phyloP scores from a whole-genome alignment of 148 eudicot genomes.

The Camellia sinensis region DNA sequence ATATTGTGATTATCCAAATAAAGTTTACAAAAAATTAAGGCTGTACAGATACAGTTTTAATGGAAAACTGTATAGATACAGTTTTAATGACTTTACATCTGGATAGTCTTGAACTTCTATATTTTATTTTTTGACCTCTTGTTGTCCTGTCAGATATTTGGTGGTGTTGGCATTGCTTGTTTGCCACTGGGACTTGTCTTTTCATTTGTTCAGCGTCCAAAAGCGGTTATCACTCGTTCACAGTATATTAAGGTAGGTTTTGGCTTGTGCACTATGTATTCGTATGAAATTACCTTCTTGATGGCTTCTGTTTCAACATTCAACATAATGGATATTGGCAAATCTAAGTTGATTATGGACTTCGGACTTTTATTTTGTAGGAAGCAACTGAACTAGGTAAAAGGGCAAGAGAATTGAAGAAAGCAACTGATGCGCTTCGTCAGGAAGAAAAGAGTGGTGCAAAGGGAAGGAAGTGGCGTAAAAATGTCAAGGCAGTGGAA shows the following conservation, averaged over 20 bases:
- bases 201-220: slow-evolving; percentile 90
- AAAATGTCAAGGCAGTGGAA: slow-evolving; percentile 90
- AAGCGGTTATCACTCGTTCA: slow-evolving; percentile 97
- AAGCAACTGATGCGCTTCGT: slow-evolving; percentile 88
- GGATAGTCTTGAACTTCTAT: neutral
- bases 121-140: neutral
- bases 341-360: slow-evolving; percentile 9
- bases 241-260: slow-evolving; percentile 90
- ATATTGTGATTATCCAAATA: neutral
- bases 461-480: slow-evolving; percentile 97
- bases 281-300: neutral
- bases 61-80: neutral
- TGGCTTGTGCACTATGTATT: neutral
- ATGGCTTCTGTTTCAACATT: neutral
- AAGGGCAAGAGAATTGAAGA: slow-evolving; percentile 90
- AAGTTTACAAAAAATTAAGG: neutral
- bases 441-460: slow-evolving; percentile 91
- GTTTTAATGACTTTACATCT: neutral
- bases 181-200: slow-evolving; percentile 90
- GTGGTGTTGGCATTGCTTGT: slow-evolving; percentile 97
- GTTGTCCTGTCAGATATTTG: slow-evolving; percentile 64
- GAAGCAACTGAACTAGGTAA: slow-evolving; percentile 99
- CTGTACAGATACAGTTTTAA: neutral
- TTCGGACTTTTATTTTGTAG: slow-evolving; percentile 30
- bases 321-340: neutral